Base-by-base conservation (phyloP, 2,329 filamentous ascomycete species). In the Cercospora janseana region DNA sequence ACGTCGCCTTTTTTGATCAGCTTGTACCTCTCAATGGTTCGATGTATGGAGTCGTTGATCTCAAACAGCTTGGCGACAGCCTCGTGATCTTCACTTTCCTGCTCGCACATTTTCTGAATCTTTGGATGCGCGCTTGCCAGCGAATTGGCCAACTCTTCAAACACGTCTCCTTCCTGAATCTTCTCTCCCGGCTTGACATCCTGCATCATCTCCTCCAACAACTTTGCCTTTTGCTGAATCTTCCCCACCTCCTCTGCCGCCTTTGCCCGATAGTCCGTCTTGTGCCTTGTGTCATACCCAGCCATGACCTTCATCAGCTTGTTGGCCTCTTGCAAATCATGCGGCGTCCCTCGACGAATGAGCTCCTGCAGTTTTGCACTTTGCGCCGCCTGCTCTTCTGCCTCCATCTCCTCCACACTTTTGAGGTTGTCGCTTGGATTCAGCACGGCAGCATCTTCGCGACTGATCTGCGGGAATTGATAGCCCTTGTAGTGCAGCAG, bases 301-400 rank as follows among this genome's bases (percentile, higher is more conserved):
- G 93, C 93, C 93, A 98, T 97, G 60, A 98, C 81, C 73, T 98
- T 98, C 93, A 98, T 98, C 46, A 98, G 78, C 61, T 89, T 85
- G 67, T 97, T 98, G 46, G 93, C 93, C 75, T 98, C 93, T 69
- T 96, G 92, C 52, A 98, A 74, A 69, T 98, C 93, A 57, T 94
- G 87, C 20, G 93, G 93, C 4, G 88, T 85, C 47, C 93, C 93
- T 60, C 93, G 80, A 54, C 93, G 85, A 66, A 98, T 97, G 46
- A 98, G 77, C 72, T 98, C 93, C 67, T 98, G 93, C 13, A 98
- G 79, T 71, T 98, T 98, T n/a, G 93, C 93, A 2, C 90, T 95
- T 67, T 98, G 93, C 2, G 92, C 92, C 62, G 92, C 89, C 50
- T 82, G 82, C 68, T 98, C 93, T 71, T 98, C 93, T 64, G 94